Percentiles rank a stretch among this genome's conserved stretches.
Evolutionary conservation across 768 basidiomycete species (phyloP).

Genomic region (Goffeauzyma gilvescens): DNA sequence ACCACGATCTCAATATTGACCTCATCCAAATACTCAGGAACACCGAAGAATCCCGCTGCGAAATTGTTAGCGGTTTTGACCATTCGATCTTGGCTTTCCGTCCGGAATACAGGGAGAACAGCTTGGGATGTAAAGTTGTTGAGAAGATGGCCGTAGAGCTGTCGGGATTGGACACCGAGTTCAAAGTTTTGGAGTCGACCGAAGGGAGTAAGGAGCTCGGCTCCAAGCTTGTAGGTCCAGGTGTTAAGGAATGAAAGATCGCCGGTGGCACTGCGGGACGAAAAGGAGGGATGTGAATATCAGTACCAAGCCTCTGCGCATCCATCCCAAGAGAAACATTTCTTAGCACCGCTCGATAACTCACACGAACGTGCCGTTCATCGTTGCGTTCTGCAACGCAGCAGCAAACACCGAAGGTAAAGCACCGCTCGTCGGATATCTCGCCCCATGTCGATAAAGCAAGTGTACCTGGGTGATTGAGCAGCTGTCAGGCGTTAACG

Average conservation of each 20-base stretch:
- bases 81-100: slow-evolving; percentile 42
- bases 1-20: slow-evolving; percentile 28
- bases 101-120: slow-evolving; percentile 39
- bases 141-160: slow-evolving; percentile 20
- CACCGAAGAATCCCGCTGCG: slow-evolving; percentile 41
- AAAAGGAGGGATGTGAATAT: too few relatives aligned
- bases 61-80: slow-evolving; percentile 41
- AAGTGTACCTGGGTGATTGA: slow-evolving; percentile 22
- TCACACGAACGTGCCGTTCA: slow-evolving; percentile 8
- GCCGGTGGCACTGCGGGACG: slow-evolving; percentile 13
- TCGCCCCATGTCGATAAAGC: slow-evolving; percentile 22
- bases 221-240: slow-evolving; percentile 26
- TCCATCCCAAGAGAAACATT: too few relatives aligned
- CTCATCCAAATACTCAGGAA: slow-evolving; percentile 36
- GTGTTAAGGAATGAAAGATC: slow-evolving; percentile 20
- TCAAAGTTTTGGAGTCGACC: slow-evolving; percentile 28
- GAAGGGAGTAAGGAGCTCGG: slow-evolving; percentile 22
- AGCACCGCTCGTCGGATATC: slow-evolving; percentile 29
- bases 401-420: slow-evolving; percentile 20
- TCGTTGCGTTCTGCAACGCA: slow-evolving; percentile 20
- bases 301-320: too few relatives aligned
- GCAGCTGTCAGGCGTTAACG: slow-evolving; percentile 23
- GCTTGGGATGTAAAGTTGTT: slow-evolving; percentile 24
- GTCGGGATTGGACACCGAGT: slow-evolving; percentile 20
- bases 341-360: too few relatives aligned